phyloP scores from a whole-genome alignment of 2,329 filamentous ascomycete genomes.

The Aspergillus flavus region DNA sequence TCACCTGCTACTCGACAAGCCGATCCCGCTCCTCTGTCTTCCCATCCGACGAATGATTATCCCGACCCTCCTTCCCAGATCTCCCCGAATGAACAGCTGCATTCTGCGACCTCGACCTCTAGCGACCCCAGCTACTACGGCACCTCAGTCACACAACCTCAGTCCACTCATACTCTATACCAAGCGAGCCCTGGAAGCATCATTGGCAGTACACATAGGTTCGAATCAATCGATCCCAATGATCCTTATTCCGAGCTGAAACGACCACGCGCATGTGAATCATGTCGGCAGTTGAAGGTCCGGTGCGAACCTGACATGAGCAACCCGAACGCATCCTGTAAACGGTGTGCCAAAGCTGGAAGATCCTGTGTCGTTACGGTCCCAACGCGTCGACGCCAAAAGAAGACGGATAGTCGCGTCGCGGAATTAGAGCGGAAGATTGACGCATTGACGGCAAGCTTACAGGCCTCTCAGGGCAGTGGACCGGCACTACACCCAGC shows the following conservation, averaged over 20 bases:
- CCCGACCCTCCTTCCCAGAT: constrained; percentile 32
- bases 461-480: constrained; percentile 59
- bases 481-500: constrained; percentile 22
- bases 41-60: constrained; percentile 25
- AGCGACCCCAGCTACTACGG: constrained; percentile 15
- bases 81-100: constrained; percentile 14
- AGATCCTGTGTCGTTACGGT: constrained; percentile 76
- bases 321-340: constrained; percentile 66
- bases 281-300: constrained; percentile 76
- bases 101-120: constrained; percentile 19
- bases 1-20: constrained; percentile 12
- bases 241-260: constrained; percentile 56
- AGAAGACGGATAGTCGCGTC: constrained; percentile 87
- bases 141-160: constrained; percentile 7
- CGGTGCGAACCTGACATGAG: constrained; percentile 76
- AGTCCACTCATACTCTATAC: constrained; percentile 11
- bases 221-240: constrained; percentile 20
- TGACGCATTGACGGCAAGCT: constrained; percentile 78
- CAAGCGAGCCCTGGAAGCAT: neutral
- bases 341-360: constrained; percentile 79
- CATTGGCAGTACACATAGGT: neutral
- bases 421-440: constrained; percentile 92
- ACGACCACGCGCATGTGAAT: constrained; percentile 72
- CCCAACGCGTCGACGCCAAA: constrained; percentile 77
- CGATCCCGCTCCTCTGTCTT: constrained; percentile 5